These are phyloP conservation scores for Aspergillus proliferans DNA, from an alignment of 2,329 filamentous ascomycete genomes.

Conservation along the genomic window DNA sequence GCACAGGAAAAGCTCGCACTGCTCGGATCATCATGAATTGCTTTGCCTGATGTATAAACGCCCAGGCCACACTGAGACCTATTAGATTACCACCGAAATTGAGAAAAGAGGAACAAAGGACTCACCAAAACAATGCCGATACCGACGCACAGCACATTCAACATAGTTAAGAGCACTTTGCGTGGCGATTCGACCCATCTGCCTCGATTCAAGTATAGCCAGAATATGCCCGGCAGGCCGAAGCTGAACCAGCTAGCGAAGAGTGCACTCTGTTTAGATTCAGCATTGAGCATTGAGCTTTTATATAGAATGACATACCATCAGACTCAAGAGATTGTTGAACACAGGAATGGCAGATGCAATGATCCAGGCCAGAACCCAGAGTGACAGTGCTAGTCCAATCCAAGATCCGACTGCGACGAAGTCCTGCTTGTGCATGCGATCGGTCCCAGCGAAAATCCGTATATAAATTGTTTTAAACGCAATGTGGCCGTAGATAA, in stretches of 20 bases:
- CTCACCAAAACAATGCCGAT: constrained; percentile 8
- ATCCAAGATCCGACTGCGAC: constrained; percentile 51
- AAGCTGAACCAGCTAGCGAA: constrained; percentile 60
- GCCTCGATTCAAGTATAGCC: constrained; percentile 19
- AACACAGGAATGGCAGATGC: constrained; percentile 62
- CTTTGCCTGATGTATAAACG: constrained; percentile 12
- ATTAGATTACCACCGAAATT: not conserved
- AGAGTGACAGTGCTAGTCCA: constrained; percentile 48
- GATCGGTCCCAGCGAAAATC: constrained; percentile 53
- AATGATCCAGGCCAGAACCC: constrained; percentile 57
- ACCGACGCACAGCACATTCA: constrained; percentile 6
- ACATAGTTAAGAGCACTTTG: constrained; percentile 14
- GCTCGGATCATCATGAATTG: constrained; percentile 11
- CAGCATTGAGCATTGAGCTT: constrained; percentile 13
- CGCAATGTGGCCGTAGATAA: constrained; percentile 61
- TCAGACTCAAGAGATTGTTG: constrained; percentile 55
- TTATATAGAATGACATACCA: constrained; percentile 24
- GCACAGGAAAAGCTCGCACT: constrained; percentile 13
- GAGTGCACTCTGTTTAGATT: constrained; percentile 35
- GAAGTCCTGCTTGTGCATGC: constrained; percentile 42
- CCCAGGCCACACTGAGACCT: constrained; percentile 9
- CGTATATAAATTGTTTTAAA: constrained; percentile 59
- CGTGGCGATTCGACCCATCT: constrained; percentile 11
- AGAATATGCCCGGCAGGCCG: constrained; percentile 16
- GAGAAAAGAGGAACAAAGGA: not conserved